phyloP scores from a whole-genome alignment of 192 early-diverging fungal species.

The Backusella liffmaniae region DNA sequence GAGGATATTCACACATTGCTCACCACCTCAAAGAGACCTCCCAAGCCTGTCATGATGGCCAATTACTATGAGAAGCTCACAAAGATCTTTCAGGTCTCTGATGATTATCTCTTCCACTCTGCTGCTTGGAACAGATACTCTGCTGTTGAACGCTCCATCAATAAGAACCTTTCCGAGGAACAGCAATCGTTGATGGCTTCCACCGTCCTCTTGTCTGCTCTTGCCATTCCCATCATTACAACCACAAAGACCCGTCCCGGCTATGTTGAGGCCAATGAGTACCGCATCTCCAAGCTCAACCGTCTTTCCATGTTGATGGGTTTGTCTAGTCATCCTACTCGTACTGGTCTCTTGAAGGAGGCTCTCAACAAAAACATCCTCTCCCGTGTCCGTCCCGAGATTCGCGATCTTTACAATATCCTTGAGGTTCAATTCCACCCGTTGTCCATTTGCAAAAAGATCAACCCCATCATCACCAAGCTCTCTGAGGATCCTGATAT shows the following conservation, averaged over 20 bases:
- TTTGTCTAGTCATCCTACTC: conserved; percentile 78
- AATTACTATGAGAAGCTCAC: conserved; percentile 99
- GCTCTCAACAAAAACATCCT: conserved; percentile 87
- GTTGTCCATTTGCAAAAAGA: conserved; percentile 96
- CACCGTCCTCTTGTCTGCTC: conserved; percentile 88
- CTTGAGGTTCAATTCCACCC: conserved; percentile 99
- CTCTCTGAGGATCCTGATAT: conserved; percentile 73
- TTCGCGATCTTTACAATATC: conserved; percentile 91
- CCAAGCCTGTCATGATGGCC: conserved; percentile 94
- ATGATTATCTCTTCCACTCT: conserved; percentile 98
- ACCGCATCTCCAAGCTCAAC: conserved; percentile 73
- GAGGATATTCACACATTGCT: conserved; percentile 98
- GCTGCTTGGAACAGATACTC: conserved; percentile 95
- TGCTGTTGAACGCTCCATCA: conserved; percentile 69
- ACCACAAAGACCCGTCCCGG: conserved; percentile 72
- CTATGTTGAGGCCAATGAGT: conserved; percentile 71
- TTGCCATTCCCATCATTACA: conserved; percentile 95
- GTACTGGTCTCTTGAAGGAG: conserved; percentile 88
- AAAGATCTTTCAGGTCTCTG: conserved; percentile 93
- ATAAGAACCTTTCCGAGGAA: conserved; percentile 80
- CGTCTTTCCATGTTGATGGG: conserved; percentile 88
- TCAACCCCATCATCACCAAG: conserved; percentile 83
- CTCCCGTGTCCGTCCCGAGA: conserved; percentile 80
- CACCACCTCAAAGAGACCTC: conserved; percentile 85
- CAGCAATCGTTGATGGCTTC: conserved; percentile 90